Base-by-base conservation (phyloP, 352 stramenopile genomes). In the Globisporangium canariense region DNA sequence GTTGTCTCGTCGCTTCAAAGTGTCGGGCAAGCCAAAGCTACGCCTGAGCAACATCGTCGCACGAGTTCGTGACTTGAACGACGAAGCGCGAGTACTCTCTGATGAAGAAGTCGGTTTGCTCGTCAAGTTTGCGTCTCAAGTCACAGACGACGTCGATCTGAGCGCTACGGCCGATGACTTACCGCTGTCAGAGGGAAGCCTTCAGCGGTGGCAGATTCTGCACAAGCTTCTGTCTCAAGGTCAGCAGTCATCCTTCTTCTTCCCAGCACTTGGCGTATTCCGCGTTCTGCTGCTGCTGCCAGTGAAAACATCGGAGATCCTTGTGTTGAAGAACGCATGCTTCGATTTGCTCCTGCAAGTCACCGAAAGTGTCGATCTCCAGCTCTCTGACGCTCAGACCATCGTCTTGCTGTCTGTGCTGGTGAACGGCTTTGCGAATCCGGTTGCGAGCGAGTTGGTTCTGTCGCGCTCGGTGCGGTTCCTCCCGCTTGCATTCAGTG, bases 401-500 rank as follows among this genome's bases (percentile, higher is more conserved):
- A 78, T 86, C 25, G 14, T 91, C 18, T 22, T 86, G 32, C 69
- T 94, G 0, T 71, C 78, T 0, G 79, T 90, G 47, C 65, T 94
- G 4, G 53, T 91, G 20, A 94, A 92, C 43, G 77, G 70, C 4
- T 87, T 91, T 43, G 77, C 73, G 16, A 90, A 86, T 50, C 67
- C 76, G 0, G 64, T 73, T 0, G 77, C 78, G 32, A 85, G 72
- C 14, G 81, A 90, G 40, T 53, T 89, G 41, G 75, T 88, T 4
- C 70, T 88, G 8, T 59, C 70, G 0, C 66, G 73, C 0, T 78
- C 81, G 2, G 65, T 78, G 3, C 73, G 72, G 16, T 87, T 89
- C 57, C 62, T 94, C 14, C 79, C 85, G 25, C 90, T 92, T 56
- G 79, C 89, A 40, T 94, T 91, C 64, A 60, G 68, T 2, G 67